Conservation (phyloP, 2,329 filamentous ascomycete species). For the Fusarium marasasianum region DNA sequence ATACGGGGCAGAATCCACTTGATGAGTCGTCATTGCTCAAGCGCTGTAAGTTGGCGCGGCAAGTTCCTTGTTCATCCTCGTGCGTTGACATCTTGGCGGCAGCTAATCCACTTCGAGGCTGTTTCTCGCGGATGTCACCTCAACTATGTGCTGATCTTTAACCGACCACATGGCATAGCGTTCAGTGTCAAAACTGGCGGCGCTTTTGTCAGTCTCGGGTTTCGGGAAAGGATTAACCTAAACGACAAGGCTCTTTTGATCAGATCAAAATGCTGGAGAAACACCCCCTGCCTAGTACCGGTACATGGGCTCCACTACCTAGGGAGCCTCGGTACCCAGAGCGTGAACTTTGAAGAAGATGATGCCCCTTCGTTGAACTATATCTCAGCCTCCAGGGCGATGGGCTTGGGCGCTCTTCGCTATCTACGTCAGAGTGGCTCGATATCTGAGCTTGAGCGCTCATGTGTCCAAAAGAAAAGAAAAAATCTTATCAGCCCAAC, state of each 20-base stretch:
- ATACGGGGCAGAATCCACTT: slow-evolving; percentile 19
- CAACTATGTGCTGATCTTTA: background rate
- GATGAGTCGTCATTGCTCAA: background rate
- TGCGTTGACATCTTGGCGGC: slow-evolving; percentile 1
- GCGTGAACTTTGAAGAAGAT: slow-evolving; percentile 7
- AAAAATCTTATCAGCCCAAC: background rate
- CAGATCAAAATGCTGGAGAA: slow-evolving; percentile 13
- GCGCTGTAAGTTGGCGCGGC: background rate
- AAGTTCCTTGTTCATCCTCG: slow-evolving; percentile 6
- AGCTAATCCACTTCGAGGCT: slow-evolving; percentile 17
- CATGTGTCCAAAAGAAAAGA: background rate
- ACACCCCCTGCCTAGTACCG: background rate
- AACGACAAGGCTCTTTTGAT: slow-evolving; percentile 4
- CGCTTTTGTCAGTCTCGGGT: background rate
- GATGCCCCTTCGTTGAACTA: slow-evolving; percentile 12
- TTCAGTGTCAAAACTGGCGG: slow-evolving; percentile 3
- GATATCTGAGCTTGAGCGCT: background rate
- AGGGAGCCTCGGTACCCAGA: slow-evolving; percentile 25
- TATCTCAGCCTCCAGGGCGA: slow-evolving; percentile 8
- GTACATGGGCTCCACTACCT: slow-evolving; percentile 10
- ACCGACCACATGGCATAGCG: slow-evolving; percentile 7
- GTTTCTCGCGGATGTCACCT: slow-evolving; percentile 3
- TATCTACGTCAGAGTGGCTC: slow-evolving; percentile 1
- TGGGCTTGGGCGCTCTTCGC: background rate
- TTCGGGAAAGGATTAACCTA: background rate